phyloP scores from a whole-genome alignment of 805 yeast species.

The Gaillardinia entomophila region DNA sequence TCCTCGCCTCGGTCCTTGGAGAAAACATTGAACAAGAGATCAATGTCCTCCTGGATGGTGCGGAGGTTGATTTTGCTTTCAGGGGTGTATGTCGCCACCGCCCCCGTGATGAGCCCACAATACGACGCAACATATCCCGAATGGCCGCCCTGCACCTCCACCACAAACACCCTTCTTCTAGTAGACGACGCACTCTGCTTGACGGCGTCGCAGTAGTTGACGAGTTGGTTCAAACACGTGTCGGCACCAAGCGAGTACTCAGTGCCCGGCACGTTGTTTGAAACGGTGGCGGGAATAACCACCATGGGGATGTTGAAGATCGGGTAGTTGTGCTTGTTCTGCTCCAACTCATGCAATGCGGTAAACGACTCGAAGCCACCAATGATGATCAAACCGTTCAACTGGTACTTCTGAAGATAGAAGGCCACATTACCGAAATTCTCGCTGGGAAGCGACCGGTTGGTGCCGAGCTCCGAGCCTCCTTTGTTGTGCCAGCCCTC shows the following conservation, averaged over 20 bases:
- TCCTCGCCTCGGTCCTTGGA: constrained; percentile 69
- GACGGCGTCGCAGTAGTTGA: constrained; percentile 89
- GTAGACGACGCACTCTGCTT: constrained; percentile 94
- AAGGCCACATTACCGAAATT: constrained; percentile 85
- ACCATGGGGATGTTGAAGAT: constrained; percentile 93
- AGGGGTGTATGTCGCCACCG: constrained; percentile 86
- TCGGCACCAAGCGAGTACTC: constrained; percentile 94
- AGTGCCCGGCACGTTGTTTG: constrained; percentile 98
- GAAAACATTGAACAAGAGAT: constrained; percentile 61
- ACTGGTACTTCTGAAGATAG: constrained; percentile 80
- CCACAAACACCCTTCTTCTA: constrained; percentile 89
- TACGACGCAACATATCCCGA: constrained; percentile 90
- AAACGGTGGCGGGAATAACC: constrained; percentile 89
- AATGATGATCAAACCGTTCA: constrained; percentile 84
- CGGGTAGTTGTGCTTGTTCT: constrained; percentile 75
- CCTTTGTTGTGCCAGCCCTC: constrained; percentile 87
- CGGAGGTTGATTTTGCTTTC: constrained; percentile 70
- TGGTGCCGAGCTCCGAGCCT: constrained; percentile 96
- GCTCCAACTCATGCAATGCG: constrained; percentile 74
- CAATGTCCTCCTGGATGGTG: constrained; percentile 72
- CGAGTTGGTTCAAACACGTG: constrained; percentile 88
- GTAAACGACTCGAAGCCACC: constrained; percentile 98
- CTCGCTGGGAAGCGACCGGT: constrained; percentile 65
- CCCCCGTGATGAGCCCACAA: constrained; percentile 83
- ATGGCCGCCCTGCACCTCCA: constrained; percentile 97